These are phyloP conservation scores for Nemania bipapillata DNA, from an alignment of 2,329 filamentous ascomycete species.

Conservation along the genomic window DNA sequence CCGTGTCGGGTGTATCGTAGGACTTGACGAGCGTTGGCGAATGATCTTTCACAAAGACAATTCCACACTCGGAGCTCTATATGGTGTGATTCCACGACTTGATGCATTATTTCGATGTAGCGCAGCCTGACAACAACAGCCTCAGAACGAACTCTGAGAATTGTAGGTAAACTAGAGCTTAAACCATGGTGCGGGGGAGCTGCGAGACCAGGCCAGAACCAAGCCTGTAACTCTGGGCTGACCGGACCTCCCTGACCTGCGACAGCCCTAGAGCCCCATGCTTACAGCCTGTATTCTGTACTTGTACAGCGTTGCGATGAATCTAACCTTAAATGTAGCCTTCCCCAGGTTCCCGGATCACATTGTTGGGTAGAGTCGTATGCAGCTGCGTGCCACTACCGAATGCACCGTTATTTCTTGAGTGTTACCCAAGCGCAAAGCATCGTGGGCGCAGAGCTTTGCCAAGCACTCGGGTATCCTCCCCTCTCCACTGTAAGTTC, in stretches of 20 bases:
- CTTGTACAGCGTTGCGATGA: conserved; percentile 25
- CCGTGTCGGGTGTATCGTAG: conserved; percentile 7
- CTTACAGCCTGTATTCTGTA: neutral
- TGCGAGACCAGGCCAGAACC: no score
- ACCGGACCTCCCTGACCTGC: conserved; percentile 20
- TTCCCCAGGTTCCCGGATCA: conserved; percentile 37
- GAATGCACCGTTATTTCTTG: conserved; percentile 17
- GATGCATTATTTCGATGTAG: neutral
- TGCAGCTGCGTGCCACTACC: conserved; percentile 17
- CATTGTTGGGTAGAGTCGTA: conserved; percentile 24
- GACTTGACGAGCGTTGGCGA: neutral
- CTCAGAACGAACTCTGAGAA: neutral
- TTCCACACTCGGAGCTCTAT: neutral
- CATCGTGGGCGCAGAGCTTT: no score
- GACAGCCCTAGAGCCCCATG: conserved; percentile 12
- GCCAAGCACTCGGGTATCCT: neutral
- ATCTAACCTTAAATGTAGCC: conserved; percentile 33
- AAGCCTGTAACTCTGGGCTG: conserved; percentile 2
- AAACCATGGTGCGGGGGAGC: conserved; percentile 10
- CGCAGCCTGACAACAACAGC: neutral
- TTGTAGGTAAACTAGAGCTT: neutral
- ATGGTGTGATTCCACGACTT: neutral
- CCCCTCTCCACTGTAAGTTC: neutral
- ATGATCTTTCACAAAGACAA: neutral
- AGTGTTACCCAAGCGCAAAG: neutral